A percentile compares a stretch with the other conserved stretches of the same genome.
These are phyloP conservation scores for Calocybe indica DNA, from an alignment of 768 basidiomycete genomes.

Conservation along the genomic window DNA sequence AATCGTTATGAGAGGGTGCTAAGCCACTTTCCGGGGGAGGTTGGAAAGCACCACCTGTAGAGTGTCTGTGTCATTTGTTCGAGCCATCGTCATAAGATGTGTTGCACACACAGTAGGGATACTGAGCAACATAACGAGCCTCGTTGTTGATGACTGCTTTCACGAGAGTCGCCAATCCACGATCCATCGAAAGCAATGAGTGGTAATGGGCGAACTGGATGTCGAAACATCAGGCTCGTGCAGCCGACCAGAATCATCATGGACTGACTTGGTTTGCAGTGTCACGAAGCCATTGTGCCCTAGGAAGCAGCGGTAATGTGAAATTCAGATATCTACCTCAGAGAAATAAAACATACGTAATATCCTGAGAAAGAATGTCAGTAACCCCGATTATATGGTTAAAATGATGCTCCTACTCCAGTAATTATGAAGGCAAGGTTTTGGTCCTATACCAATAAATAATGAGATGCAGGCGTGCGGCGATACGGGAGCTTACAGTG, in stretches of 20 bases:
- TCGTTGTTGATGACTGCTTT: slow-evolving; percentile 84
- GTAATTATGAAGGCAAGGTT: slow-evolving; percentile 80
- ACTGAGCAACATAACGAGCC: slow-evolving; percentile 63
- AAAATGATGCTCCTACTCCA: slow-evolving; percentile 39
- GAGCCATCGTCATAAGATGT: neutral
- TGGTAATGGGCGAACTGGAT: slow-evolving; percentile 67
- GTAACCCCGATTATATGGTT: neutral
- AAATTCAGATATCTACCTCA: too few relatives aligned
- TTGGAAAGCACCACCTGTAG: slow-evolving; percentile 63
- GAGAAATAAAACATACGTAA: slow-evolving; percentile 46
- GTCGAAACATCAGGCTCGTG: slow-evolving; percentile 4
- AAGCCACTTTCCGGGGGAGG: slow-evolving; percentile 74
- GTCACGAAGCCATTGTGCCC: slow-evolving; percentile 81
- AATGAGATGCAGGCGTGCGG: neutral
- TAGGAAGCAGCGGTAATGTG: slow-evolving; percentile 18
- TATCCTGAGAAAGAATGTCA: slow-evolving; percentile 40
- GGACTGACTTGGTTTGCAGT: slow-evolving; percentile 65
- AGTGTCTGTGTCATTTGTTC: neutral
- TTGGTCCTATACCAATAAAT: slow-evolving; percentile 34
- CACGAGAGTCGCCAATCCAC: slow-evolving; percentile 54
- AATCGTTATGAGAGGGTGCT: slow-evolving; percentile 57
- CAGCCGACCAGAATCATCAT: too few relatives aligned
- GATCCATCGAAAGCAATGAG: slow-evolving; percentile 49
- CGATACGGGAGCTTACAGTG: slow-evolving; percentile 29
- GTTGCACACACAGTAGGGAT: slow-evolving; percentile 64